Base-by-base conservation (phyloP, 257 asterid genomes). In the Leonotis leonurus region DNA sequence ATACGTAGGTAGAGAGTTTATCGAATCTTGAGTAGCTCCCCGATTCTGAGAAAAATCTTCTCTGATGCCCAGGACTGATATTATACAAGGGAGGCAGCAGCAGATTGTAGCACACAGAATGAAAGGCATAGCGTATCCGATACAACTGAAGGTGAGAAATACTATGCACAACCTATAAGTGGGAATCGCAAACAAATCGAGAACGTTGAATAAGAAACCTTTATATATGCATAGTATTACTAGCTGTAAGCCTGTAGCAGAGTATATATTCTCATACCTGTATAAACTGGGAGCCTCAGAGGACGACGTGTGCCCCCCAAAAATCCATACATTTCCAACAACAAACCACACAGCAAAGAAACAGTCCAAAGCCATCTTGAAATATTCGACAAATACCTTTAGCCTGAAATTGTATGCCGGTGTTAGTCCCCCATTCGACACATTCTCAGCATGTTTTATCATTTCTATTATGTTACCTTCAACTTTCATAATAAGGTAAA, bases 121-220 rank as follows among this genome's bases (percentile, higher is more conserved):
- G 71, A 89, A 92, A 6, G 99, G 99, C 97, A 92, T 86, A 3
- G 99, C 99, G 52, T 92, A 92, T 46, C 99, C 99, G 11, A 92
- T 83, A 64, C 95, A 89, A 80, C 97, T 92, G 62, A 92, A 78
- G 58, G 89, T 77, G 59, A 92, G 90, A 73, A 89, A 89, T 22
- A 86, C 97, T 72, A 92, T 85, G 76, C 95, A 89, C 68, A 86
- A 76, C 88, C 99, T 92, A 89, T 43, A 73, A 48, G 58, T 17
- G 53, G 56, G 54, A 39, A 43, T 52, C 22, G 33, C 35, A 12
- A 46, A 36, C 17, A 21, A 49, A 36, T 44, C 39, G 20, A 70
- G 48, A 53, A 39, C 8, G 12, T 13, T 21, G n/a, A 40, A 51
- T 14, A 50, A 13, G 70, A 51, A 49, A 45, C 12, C n/a, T n/a